Evolutionary conservation across 345 rosid genomes (phyloP).

Genomic region (Hibiscus tridactylites): DNA sequence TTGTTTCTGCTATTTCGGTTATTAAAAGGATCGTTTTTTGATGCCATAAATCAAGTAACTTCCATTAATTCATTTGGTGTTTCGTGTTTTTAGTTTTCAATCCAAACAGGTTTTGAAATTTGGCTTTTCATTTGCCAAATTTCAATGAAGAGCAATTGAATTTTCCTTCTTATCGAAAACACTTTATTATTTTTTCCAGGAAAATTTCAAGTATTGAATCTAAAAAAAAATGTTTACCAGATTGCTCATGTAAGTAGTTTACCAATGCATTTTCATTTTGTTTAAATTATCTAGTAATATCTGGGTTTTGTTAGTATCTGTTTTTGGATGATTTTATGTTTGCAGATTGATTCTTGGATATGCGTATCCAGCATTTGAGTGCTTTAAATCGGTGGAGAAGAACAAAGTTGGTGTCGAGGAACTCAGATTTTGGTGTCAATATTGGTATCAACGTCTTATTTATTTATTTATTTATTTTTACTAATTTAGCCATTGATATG

Average conservation of each 20-base stretch:
- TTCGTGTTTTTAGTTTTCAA: neutral
- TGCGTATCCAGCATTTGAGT: conserved; percentile 88
- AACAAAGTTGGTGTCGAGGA: conserved; percentile 66
- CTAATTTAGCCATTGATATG: too few species aligned
- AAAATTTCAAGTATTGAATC: conserved; percentile 4
- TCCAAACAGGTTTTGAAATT: neutral
- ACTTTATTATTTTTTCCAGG: conserved; percentile 16
- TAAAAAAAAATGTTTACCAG: conserved; percentile 24
- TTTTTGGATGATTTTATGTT: neutral
- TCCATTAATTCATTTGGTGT: neutral
- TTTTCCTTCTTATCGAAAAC: neutral
- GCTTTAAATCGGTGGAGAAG: conserved; percentile 85
- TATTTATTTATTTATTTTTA: too few species aligned
- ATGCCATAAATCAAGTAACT: neutral
- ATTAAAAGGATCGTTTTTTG: neutral
- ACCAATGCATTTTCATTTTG: neutral
- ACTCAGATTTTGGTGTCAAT: conserved; percentile 93
- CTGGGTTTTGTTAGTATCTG: too few species aligned
- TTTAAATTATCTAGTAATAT: too few species aligned
- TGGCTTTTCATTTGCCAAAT: neutral
- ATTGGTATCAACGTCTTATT: conserved; percentile 43
- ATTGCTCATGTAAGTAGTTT: conserved; percentile 41
- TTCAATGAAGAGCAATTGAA: neutral
- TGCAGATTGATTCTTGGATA: conserved; percentile 76
- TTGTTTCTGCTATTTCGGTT: neutral